Conservation (phyloP, 805 yeast genomes). For the Wilhelminamyces savonicus region DNA sequence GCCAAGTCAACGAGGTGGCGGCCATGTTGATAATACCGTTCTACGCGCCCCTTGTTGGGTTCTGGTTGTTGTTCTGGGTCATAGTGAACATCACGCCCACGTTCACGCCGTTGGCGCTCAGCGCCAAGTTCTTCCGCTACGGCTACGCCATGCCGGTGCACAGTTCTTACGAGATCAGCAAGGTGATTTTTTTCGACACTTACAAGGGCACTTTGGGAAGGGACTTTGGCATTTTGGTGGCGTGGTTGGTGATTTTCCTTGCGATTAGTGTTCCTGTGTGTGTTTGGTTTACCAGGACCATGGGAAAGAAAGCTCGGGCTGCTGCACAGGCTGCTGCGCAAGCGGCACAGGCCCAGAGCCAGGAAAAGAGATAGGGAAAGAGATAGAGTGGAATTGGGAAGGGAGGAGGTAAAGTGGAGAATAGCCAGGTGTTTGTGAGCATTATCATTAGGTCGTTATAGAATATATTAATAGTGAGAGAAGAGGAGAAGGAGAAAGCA, state of each 20-base stretch:
- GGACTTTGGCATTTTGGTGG: slow-evolving; percentile 51
- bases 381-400: no score
- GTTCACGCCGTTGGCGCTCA: slow-evolving; percentile 56
- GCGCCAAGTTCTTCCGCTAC: slow-evolving; percentile 51
- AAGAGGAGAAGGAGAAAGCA: no score
- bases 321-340: neutral
- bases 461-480: no score
- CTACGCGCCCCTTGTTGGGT: slow-evolving; percentile 61
- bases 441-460: no score
- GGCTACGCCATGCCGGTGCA: slow-evolving; percentile 69
- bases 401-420: no score
- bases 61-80: slow-evolving; percentile 70
- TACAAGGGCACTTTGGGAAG: slow-evolving; percentile 54
- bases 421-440: no score
- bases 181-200: slow-evolving; percentile 52
- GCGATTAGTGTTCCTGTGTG: slow-evolving; percentile 39
- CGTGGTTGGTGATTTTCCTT: slow-evolving; percentile 54
- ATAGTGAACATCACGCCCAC: slow-evolving; percentile 64
- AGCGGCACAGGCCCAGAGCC: no score
- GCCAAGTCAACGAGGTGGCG: slow-evolving; percentile 65
- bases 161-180: slow-evolving; percentile 55
- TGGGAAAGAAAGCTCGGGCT: slow-evolving; percentile 15
- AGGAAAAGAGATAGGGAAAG: no score
- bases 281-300: slow-evolving; percentile 29
- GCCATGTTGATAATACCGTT: slow-evolving; percentile 45